Evolutionary conservation across 352 stramenopile species (phyloP), one percentile per base, ranked within the genome.

Genomic region (Phytopythium litorale): DNA sequence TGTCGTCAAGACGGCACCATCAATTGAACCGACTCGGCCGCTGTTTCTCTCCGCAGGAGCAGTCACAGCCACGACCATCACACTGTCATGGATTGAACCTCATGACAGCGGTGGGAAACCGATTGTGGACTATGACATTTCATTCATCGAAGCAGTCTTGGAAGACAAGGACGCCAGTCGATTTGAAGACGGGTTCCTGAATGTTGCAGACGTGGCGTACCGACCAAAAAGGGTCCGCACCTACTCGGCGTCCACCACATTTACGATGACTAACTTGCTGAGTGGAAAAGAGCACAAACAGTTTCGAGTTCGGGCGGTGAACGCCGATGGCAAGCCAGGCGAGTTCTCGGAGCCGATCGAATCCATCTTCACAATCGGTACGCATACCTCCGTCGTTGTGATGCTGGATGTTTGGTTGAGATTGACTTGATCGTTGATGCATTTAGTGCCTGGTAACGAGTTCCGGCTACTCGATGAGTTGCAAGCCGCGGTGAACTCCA

Each of bases 381-480:
- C 35, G 68, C 19, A 30, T 38, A 15, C 23, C 32, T 32, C 23
- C 11, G n/a, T 25, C 40, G 33, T 15, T 28, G 18, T 50, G 13
- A 51, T 42, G 2, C 18, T 50, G 4, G 33, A 42, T 28, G 16
- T 35, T 37, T 58, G 15, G 65, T 38, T 35, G 25, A 56, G 37
- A 21, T 55, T 66, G 21, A 65, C 8, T 16, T 57, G 58, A 11
- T 18, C 8, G 40, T 42, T 16, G 25, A 42, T 37, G 28, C 38
- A 21, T 50, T 6, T 46, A 91, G 79, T 68, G 11, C 80, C 81
- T 28, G 79, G 79, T 16, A 91, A 79, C 38, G 82, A 91, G 40
- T 81, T 80, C 53, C 79, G 76, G 42, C 57, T 92, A 32, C 69
- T 94, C 19, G 81, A 91, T n/a, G 85, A 94, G 28, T 59, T 94